These are phyloP conservation scores for Ophiostoma ulmi DNA, from an alignment of 2,329 filamentous ascomycete genomes.

Conservation along the genomic window DNA sequence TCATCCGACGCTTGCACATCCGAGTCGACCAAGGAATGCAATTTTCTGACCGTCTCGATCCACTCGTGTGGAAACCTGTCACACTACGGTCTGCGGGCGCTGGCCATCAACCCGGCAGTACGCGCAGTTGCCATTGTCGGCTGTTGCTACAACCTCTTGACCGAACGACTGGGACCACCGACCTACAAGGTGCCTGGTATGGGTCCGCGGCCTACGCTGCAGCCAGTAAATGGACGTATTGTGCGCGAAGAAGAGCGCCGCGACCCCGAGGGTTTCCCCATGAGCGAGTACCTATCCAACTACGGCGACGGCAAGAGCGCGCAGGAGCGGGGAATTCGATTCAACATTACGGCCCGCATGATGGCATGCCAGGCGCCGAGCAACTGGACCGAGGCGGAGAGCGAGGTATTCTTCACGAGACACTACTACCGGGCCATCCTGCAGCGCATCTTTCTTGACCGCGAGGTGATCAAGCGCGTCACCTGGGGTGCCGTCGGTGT, in stretches of 20 bases:
- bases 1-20: background rate
- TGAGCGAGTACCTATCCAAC: conserved; percentile 66
- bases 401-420: conserved; percentile 80
- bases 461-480: conserved; percentile 64
- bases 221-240: conserved; percentile 64
- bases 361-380: conserved; percentile 95
- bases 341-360: conserved; percentile 96
- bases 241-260: conserved; percentile 62
- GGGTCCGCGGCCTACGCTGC: conserved; percentile 54
- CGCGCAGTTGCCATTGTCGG: conserved; percentile 91
- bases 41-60: conserved; percentile 84
- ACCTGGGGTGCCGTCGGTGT: conserved; percentile 40
- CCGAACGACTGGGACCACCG: conserved; percentile 79
- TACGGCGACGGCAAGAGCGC: conserved; percentile 41
- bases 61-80: conserved; percentile 98
- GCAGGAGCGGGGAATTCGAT: conserved; percentile 60
- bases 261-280: conserved; percentile 89
- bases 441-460: conserved; percentile 87
- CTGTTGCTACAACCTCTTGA: conserved; percentile 96
- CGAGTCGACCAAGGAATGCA: conserved; percentile 24
- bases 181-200: conserved; percentile 79
- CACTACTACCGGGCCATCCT: conserved; percentile 90
- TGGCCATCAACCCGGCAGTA: conserved; percentile 77
- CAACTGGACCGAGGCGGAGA: conserved; percentile 82
- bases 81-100: conserved; percentile 83